Evolutionary conservation across 352 stramenopile species (phyloP).

Genomic region (Globisporangium acanthophoron): DNA sequence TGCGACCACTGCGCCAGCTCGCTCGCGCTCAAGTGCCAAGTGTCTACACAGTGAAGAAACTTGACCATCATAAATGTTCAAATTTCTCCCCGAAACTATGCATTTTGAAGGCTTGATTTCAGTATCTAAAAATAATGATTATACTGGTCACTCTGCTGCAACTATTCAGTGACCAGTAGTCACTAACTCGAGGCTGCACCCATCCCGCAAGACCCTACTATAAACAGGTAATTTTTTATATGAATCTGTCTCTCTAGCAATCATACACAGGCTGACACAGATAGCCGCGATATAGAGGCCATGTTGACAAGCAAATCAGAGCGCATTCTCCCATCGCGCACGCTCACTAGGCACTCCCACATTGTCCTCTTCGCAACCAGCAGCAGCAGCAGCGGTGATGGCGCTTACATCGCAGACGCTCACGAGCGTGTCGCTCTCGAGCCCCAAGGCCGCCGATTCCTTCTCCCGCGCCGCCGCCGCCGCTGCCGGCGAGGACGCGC

Average conservation of each 20-base stretch:
- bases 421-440: conserved; percentile 4
- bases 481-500: conserved; percentile 5
- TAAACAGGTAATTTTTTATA: neutral
- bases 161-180: no score
- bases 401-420: neutral
- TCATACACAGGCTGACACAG: neutral
- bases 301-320: neutral
- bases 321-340: no score
- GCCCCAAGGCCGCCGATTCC: conserved; percentile 3
- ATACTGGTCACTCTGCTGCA: no score
- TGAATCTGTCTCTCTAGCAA: neutral
- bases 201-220: neutral
- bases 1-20: no score
- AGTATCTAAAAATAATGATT: no score
- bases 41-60: no score
- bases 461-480: conserved; percentile 7
- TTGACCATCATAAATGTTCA: no score
- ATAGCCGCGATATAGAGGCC: neutral
- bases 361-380: neutral
- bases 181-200: neutral
- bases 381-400: neutral
- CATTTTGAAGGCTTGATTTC: no score
- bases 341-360: neutral
- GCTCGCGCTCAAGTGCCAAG: no score
- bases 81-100: no score